Evolutionary conservation across 2,329 filamentous ascomycete genomes (phyloP), one percentile per base, ranked within the genome.

Genomic region (Phialophora verrucosa): DNA sequence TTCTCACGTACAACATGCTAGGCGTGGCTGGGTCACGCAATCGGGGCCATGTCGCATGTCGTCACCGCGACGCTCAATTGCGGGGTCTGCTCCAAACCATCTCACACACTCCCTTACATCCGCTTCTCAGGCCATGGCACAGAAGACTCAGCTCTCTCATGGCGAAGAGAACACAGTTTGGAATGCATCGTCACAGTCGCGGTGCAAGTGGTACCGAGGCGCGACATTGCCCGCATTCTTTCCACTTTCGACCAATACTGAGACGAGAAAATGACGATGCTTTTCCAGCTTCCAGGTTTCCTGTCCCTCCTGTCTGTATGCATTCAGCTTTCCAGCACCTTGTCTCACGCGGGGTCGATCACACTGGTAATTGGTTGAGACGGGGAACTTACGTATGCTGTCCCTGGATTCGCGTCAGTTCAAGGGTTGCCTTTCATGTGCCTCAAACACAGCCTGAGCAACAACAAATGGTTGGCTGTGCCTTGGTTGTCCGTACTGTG

Each of bases 291-390:
- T 61, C 47, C 59, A 47, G 32, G 59, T 51, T 61, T 59, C 57
- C 57, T 59, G 42, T 47, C 12, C 42, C 47, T 61, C 17, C 12
- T 61, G 27, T 23, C 11, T 51, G 58, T 29, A 20, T 38, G 54
- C 51, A 23, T 59, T 62, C 59, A 66, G 51, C 59, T 62, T 53
- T 27, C 29, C 32, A 31, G 44, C 32, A 44, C 42, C 56, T 62
- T 35, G 63, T 62, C 62, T 66, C 53, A 66, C 59, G 59, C 59
- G 51, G 59, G 63, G 59, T 59, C 63, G n/a, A 29, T 57, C 31
- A 10, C 25, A 8, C 20, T 3, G 42, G 51, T 59, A 27, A 62
- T 62, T 62, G 59, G 59, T 31, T 56, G 31, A 29, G 23, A 17
- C 8, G 7, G 20, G 3, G 38, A 25, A 31, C 51, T 62, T 62